Evolutionary conservation across 177 flowering plant species (phyloP).

Genomic region (Vitis hybrid): DNA sequence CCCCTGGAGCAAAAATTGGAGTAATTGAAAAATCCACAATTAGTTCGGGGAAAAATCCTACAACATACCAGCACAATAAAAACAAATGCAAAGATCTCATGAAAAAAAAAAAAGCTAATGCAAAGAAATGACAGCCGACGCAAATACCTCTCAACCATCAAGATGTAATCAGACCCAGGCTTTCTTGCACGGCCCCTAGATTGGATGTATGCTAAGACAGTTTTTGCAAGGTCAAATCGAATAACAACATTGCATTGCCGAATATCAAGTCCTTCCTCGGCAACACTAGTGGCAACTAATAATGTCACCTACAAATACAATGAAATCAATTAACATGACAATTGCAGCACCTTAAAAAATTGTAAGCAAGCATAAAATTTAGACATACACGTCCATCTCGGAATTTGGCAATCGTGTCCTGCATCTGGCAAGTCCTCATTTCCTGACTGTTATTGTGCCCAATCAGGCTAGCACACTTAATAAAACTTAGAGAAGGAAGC

Average conservation of each 20-base stretch:
- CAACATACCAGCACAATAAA: neutral
- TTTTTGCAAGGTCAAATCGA: conserved; percentile 99
- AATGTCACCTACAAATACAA: conserved; percentile 64
- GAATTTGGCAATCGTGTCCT: conserved; percentile 89
- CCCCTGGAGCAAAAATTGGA: conserved; percentile 46
- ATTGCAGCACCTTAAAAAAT: neutral
- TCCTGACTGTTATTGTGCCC: conserved; percentile 99
- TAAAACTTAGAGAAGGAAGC: conserved; percentile 90
- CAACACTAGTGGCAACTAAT: conserved; percentile 98
- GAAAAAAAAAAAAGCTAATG: no score
- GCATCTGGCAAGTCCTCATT: conserved; percentile 94
- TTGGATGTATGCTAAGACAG: conserved; percentile 97
- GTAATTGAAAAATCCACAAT: neutral
- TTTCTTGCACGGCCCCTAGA: conserved; percentile 99
- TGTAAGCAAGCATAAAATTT: neutral
- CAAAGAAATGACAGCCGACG: neutral
- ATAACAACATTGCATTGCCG: conserved; percentile 99
- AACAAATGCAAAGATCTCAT: neutral
- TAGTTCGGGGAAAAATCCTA: neutral
- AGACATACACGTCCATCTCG: conserved; percentile 93
- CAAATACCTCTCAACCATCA: conserved; percentile 96
- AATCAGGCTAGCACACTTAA: conserved; percentile 89
- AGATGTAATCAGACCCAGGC: conserved; percentile 97
- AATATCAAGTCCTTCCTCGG: conserved; percentile 99
- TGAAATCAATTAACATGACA: conserved; percentile 1